Evolutionary conservation across 2,329 filamentous ascomycete species (phyloP), one percentile per base, ranked within the genome.

Genomic region (Nemania abortiva): DNA sequence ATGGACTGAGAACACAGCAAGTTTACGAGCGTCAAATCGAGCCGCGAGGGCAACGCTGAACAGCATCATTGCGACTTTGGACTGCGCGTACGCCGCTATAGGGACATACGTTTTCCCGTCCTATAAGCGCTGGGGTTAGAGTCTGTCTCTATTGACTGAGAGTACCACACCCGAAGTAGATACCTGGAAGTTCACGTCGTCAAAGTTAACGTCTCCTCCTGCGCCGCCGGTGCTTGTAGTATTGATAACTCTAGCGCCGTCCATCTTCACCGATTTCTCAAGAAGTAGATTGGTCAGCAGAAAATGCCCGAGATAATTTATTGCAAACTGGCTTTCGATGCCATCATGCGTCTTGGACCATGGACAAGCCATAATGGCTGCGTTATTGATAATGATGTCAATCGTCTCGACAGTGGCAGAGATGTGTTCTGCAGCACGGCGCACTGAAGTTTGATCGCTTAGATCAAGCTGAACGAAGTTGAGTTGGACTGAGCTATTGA

Each of bases 351-450:
- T 67, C 52, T 63, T 56, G 24, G 29, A 31, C 50, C 45, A 62
- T n/a, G 65, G 65, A 34, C 50, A 56, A 27, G 65, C 65, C 65
- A 67, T 67, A 42, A 67, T 67, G 24, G 50, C 65, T 22, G 65
- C 65, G 27, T 67, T 67, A 22, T 63, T 67, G 34, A 67, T 53
- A 9, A 57, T 18, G 11, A 67, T 47, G 47, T 70, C 65, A 57
- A 50, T 57, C 29, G 57, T 64, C 20, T 50, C 42, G 13, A 50
- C 61, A 2, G 15, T 52, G 3, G 13, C 39, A 7, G 29, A 50
- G 6, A 64, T 42, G 1, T 2, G 2, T 39, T 49, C 4, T 9
- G 45, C 61, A 11, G 61, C 61, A 29, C 20, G 27, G 15, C 53
- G 53, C n/a, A 64, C 61, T 42, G 56, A 59, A 29, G 11, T 24